phyloP scores from a whole-genome alignment of 306 rosid species.

The Benincasa hispida region DNA sequence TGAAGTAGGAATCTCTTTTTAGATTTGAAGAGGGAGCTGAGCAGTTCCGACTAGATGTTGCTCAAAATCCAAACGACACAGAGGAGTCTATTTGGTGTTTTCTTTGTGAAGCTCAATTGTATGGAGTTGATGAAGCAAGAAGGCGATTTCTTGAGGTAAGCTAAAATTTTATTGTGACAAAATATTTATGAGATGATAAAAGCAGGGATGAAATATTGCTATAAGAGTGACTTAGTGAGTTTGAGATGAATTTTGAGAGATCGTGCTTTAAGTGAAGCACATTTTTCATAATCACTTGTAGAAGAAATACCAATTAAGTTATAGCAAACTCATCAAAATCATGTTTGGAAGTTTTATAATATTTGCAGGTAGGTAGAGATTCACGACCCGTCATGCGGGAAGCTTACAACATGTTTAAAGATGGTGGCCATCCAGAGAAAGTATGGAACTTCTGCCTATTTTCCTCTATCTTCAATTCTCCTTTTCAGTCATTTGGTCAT shows the following conservation, averaged over 20 bases:
- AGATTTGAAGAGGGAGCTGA: constrained; percentile 87
- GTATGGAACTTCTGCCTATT: constrained; percentile 16
- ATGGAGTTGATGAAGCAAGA: constrained; percentile 71
- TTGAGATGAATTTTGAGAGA: not conserved
- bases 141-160: constrained; percentile 65
- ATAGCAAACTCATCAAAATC: not conserved
- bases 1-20: constrained; percentile 14
- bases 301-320: not conserved
- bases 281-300: not conserved
- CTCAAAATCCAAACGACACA: constrained; percentile 86
- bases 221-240: not conserved
- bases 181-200: not conserved
- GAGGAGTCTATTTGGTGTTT: constrained; percentile 96
- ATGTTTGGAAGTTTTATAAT: not conserved
- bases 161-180: not conserved
- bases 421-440: constrained; percentile 82
- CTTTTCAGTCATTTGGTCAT: not conserved
- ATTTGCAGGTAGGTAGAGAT: constrained; percentile 72
- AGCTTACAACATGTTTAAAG: constrained; percentile 68
- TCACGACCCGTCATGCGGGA: constrained; percentile 72
- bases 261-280: not conserved
- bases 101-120: constrained; percentile 82
- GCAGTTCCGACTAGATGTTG: constrained; percentile 88
- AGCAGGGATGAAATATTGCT: not conserved
- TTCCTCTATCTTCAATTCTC: not conserved